Base-by-base conservation (phyloP, 345 rosid genomes). In the Dipteronia sinensis region DNA sequence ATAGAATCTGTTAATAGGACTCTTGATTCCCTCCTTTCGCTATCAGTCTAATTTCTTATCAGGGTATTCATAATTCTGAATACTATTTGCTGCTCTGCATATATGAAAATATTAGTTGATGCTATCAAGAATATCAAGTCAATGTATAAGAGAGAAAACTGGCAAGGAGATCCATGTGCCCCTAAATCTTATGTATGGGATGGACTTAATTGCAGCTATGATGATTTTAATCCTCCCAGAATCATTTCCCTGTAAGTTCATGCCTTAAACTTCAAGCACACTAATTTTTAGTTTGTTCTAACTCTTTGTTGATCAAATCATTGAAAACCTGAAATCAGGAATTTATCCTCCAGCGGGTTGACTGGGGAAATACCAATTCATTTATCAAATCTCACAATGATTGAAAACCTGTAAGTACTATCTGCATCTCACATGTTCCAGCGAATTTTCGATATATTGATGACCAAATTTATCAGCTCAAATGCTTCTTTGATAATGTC, bases 161-260 rank as follows among this genome's bases (percentile, higher is more conserved):
- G 82, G 88, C 85, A 87, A 83, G 88, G 88, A 67, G 88, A 87
- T 77, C 89, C 88, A 23, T 85, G 89, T 81, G 71, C 55, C 6
- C 87, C 89, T 29, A 75, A 44, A 61, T 51, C 0, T 1, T 79
- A 25, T 47, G 40, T 46, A 8, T 87, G 88, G 89, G 61, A 77
- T 1, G 85, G 85, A 13, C 75, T 87, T 49, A 69, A 69, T 75
- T 83, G 86, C 78, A 76, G 69, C 81, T 72, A 79, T 12, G 23
- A 40, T 22, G 75, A 1, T 25, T 20, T 55, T 27, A 44, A 69
- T 64, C 62, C 83, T 42, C 76, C 83, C 1, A 63, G 31, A 71
- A 77, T 85, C 38, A 80, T n/a, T 72, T 78, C 87, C 49, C 62
- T 84, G 84, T 82, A 76, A 79, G 82, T 77, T 16, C 25, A 13